Conservation (phyloP, 257 asterid genomes). For the Perilla frutescens region DNA sequence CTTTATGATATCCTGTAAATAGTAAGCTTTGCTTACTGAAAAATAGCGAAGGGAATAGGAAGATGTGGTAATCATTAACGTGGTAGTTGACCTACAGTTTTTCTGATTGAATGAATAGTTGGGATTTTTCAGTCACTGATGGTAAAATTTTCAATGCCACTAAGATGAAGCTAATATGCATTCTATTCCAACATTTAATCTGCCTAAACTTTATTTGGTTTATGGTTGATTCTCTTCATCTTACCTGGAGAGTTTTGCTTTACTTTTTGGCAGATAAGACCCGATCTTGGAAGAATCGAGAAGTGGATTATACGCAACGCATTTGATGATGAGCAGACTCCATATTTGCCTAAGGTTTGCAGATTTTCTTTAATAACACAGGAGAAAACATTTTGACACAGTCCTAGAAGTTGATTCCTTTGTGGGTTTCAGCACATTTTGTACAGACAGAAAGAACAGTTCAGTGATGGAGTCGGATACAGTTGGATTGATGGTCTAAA, state of each 20-base stretch:
- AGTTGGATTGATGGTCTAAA: conserved; percentile 98
- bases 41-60: background rate
- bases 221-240: background rate
- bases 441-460: conserved; percentile 97
- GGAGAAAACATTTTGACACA: conserved; percentile 1
- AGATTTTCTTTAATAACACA: conserved; percentile 12
- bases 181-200: conserved; percentile 8
- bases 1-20: background rate
- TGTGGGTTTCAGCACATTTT: conserved; percentile 75
- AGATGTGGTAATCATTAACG: conserved; percentile 6
- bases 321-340: conserved; percentile 86
- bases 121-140: background rate
- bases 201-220: background rate
- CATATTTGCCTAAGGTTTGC: conserved; percentile 93
- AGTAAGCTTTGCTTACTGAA: background rate
- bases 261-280: conserved; percentile 61
- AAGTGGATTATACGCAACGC: conserved; percentile 95
- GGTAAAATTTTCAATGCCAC: conserved; percentile 1
- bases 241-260: conserved; percentile 19
- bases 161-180: background rate
- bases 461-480: conserved; percentile 98
- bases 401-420: conserved; percentile 25
- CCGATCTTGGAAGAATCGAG: conserved; percentile 93
- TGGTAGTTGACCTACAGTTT: conserved; percentile 11
- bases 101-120: background rate